Percentiles rank a stretch among this genome's conserved stretches.
Conservation (phyloP, 306 rosid genomes). For the Geum urbanum region DNA sequence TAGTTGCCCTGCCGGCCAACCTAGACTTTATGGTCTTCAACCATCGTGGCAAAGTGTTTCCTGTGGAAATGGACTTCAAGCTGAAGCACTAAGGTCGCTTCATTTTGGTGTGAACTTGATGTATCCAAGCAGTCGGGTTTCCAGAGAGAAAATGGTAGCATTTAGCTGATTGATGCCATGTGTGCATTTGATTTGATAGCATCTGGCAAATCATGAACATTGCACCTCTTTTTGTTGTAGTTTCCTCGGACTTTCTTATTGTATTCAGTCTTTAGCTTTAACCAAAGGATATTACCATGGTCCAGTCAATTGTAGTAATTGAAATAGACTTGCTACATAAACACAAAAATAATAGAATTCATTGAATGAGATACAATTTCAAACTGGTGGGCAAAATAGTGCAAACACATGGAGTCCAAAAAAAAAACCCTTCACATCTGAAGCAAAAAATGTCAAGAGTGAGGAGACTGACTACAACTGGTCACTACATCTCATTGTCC, state of each 20-base stretch:
- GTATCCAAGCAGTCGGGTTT: conserved; percentile 10
- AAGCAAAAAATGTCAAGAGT: conserved; percentile 31
- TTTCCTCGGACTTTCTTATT: conserved; percentile 19
- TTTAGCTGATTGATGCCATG: neutral
- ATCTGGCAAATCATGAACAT: conserved; percentile 3
- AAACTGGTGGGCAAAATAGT: neutral
- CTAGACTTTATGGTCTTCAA: conserved; percentile 84
- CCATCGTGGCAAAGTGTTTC: conserved; percentile 68
- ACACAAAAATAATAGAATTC: conserved; percentile 14
- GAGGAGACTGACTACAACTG: conserved; percentile 46
- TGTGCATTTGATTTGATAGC: conserved; percentile 9
- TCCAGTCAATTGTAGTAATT: conserved; percentile 20
- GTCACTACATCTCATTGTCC: conserved; percentile 36
- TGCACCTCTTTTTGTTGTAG: conserved; percentile 7
- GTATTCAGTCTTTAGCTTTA: conserved; percentile 19
- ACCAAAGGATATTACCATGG: conserved; percentile 1
- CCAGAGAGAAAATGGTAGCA: neutral
- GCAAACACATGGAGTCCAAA: conserved; percentile 20
- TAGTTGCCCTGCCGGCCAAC: conserved; percentile 73
- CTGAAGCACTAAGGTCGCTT: conserved; percentile 39
- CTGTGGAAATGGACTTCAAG: conserved; percentile 49
- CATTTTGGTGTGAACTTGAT: conserved; percentile 18
- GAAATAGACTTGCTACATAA: neutral
- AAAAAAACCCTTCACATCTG: conserved; percentile 33
- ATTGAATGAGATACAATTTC: conserved; percentile 14